Evolutionary conservation across 371 early-diverging fungal species (phyloP), one percentile per base, ranked within the genome.

Genomic region (Haplosporangium sp.): DNA sequence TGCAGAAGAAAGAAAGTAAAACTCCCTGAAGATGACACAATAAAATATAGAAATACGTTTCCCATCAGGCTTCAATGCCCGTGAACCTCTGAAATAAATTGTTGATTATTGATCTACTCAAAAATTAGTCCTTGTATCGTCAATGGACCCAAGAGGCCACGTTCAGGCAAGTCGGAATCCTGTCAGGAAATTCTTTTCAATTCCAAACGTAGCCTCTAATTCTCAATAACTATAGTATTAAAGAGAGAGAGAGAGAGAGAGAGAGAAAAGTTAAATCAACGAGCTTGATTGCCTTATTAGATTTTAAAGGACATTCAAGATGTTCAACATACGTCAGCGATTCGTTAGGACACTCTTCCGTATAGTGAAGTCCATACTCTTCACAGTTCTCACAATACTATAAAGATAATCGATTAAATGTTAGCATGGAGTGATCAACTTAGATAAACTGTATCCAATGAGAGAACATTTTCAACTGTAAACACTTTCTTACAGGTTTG

Each of bases 311-410:
- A n/a, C 50, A n/a, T 15, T 50, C 3, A 11, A 34, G 20, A 34
- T 57, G 1, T 57, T 57, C 34, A 57, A 74, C 79, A 0, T 71
- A 79, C 79, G 79, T 81, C 50, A 72, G 34, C 11, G 75, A 71
- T 61, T 89, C 90, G 67, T 91, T 88, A 40, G 92, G 93, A 73
- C 93, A 93, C 47, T 89, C 87, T 35, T 89, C 87, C 0, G 93
- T 92, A 62, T 88, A 84, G 62, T 93, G 93, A 6, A 71, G 72
- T 35, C 85, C 88, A 85, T 88, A 90, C 47, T 85, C 85, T 71
- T 93, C 92, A 76, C 93, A 93, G 71, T 93, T 92, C 59, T 91
- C 91, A 72, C 93, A 93, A 66, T 90, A 93, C 85, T 90, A 84
- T 39, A 1, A 11, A n/a, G 2, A 58, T 3, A 5, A 15, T n/a